Percentiles rank a stretch among this genome's conserved stretches.
phyloP scores from a whole-genome alignment of 805 yeast genomes.

The Cyberlindnera xylosilytica region DNA sequence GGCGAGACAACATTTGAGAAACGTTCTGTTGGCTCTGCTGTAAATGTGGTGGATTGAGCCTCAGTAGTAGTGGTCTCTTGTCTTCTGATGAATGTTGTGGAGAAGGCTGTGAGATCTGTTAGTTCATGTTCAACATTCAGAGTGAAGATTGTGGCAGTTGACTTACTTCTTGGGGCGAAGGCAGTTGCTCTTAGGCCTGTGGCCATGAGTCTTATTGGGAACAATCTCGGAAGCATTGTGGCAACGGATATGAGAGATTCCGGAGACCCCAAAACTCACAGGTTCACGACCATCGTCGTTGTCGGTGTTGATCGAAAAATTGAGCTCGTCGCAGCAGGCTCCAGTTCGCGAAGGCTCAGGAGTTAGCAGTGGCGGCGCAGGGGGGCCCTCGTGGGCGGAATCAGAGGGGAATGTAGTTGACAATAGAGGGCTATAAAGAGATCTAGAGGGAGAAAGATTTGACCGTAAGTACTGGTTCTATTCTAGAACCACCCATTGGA shows the following conservation, averaged over 20 bases:
- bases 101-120: conserved; percentile 9
- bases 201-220: conserved; percentile 3
- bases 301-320: conserved; percentile 1
- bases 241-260: background rate
- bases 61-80: conserved; percentile 4
- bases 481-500: no score
- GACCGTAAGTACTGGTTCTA: no score
- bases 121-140: background rate
- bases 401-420: no score
- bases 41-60: background rate
- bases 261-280: background rate
- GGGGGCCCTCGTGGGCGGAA: no score
- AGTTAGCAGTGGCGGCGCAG: no score
- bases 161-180: conserved; percentile 10
- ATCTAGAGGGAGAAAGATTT: no score
- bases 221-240: conserved; percentile 11
- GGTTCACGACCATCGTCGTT: background rate
- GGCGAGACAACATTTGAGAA: conserved; percentile 14
- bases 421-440: no score
- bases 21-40: conserved; percentile 1
- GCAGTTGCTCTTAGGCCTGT: conserved; percentile 4
- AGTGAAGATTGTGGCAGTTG: background rate
- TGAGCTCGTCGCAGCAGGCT: background rate
- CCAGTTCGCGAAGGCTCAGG: conserved; percentile 1
- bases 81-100: conserved; percentile 7